Base-by-base conservation (phyloP, 768 basidiomycete genomes). In the Sarcodon sp. region DNA sequence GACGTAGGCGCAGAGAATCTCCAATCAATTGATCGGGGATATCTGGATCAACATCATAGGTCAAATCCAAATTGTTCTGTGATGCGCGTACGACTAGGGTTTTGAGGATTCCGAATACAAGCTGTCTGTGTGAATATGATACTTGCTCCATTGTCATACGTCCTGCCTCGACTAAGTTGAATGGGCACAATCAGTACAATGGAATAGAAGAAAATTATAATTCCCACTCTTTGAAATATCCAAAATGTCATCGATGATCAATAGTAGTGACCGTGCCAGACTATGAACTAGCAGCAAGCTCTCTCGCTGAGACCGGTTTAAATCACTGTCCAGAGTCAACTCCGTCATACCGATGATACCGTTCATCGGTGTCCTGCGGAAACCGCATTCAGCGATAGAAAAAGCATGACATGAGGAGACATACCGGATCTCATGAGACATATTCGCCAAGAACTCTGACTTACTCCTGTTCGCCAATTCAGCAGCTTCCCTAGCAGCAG, bases 291-390 rank as follows among this genome's bases (percentile, higher is more conserved):
- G 80, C 57, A 96, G 72, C 62, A 99, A 69, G 62, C 92, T 96
- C 69, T 98, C 96, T 51, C 94, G 71, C 64, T 98, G 96, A 35
- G 87, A 87, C 53, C 94, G 69, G 51, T 92, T 96, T 55, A 99
- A 66, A 61, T 99, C 96, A 39, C 87, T 91, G 59, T 99, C 96
- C 16, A 99, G 79, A 8, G 96, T 97, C 49, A 99, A 68, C 64
- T 94, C 92, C 21, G 94, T 99, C 92, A 99, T 92, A n/a, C 94
- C 94, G 55, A 99, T 98, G 64, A 99, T 99, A 59, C 96, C 94
- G 61, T 98, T 99, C 94, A 98, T 99, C 0, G 96, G 96, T 18
- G 96, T 98, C 62, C 94, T 91, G 59, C n/a, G 43, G 5, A 16
- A 15, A 48, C 45, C 35, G 31, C 39, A 46, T 57, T 49, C 44